These are phyloP conservation scores for Jatropha multifida DNA, from an alignment of 441 rosid genomes.

Conservation along the genomic window DNA sequence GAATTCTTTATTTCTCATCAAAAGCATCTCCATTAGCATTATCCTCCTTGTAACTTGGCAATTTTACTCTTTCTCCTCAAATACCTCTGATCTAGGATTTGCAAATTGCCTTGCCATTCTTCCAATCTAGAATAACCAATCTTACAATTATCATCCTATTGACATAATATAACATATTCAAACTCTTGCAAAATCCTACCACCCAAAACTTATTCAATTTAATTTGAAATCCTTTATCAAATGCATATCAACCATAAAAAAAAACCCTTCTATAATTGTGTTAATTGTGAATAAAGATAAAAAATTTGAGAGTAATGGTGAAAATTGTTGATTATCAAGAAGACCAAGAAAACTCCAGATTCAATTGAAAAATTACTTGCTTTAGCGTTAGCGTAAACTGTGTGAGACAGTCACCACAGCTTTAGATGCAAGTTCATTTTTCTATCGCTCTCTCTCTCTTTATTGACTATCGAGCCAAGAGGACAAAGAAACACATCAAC, in stretches of 20 bases:
- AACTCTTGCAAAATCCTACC: neutral
- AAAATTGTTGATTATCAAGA: no score
- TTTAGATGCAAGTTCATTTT: no score
- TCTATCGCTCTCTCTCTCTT: no score
- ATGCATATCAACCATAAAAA: neutral
- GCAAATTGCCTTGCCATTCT: conserved; percentile 98
- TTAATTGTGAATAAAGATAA: no score
- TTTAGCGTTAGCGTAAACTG: no score
- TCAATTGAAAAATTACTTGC: no score
- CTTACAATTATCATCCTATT: conserved; percentile 2
- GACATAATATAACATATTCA: neutral
- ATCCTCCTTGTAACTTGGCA: conserved; percentile 85
- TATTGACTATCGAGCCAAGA: no score
- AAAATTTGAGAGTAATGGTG: no score
- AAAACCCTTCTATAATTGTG: neutral
- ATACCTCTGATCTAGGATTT: conserved; percentile 67
- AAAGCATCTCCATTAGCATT: conserved; percentile 76
- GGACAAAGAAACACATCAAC: no score
- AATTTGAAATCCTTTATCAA: neutral
- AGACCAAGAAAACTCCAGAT: no score
- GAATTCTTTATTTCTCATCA: conserved; percentile 64
- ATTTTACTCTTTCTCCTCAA: conserved; percentile 65
- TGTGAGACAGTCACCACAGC: no score
- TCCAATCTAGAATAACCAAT: conserved; percentile 57
- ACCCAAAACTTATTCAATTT: neutral